These are phyloP conservation scores for Kodamaea restingae DNA, from an alignment of 805 yeast genomes.

Conservation along the genomic window DNA sequence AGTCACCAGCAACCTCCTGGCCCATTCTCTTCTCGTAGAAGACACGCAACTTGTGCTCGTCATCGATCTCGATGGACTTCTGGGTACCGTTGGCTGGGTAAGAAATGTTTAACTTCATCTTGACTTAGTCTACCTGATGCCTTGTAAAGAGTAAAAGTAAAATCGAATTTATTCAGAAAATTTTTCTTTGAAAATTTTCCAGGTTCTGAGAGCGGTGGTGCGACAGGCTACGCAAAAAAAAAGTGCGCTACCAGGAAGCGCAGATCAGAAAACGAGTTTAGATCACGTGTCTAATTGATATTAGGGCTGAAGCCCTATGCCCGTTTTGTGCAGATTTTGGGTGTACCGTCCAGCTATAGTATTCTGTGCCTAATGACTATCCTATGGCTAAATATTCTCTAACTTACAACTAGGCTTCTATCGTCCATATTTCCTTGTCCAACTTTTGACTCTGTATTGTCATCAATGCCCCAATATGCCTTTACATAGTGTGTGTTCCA, in stretches of 20 bases:
- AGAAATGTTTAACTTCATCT: constrained; percentile 89
- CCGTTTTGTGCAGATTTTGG: no score
- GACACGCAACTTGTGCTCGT: constrained; percentile 96
- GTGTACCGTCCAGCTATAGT: no score
- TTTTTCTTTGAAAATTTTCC: constrained; percentile 9
- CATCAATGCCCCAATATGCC: no score
- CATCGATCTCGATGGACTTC: constrained; percentile 96
- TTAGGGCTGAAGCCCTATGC: constrained; percentile 7
- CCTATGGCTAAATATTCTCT: no score
- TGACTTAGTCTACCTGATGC: constrained; percentile 33
- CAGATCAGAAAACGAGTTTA: not conserved
- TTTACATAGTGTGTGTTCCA: no score
- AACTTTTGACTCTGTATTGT: no score
- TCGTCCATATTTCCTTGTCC: no score
- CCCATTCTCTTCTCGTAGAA: constrained; percentile 99
- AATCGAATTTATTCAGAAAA: constrained; percentile 12
- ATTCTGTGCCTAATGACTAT: no score
- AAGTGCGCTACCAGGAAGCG: constrained; percentile 7
- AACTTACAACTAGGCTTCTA: no score
- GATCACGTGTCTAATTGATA: constrained; percentile 3
- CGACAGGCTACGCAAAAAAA: not conserved
- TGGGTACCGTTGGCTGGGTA: constrained; percentile 99
- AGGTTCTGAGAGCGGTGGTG: constrained; percentile 5
- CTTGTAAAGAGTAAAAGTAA: constrained; percentile 24
- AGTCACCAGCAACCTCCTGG: constrained; percentile 98